These are phyloP conservation scores for Gorgonomyces haynaldii DNA, from an alignment of 192 early-diverging fungal species.

Conservation along the genomic window DNA sequence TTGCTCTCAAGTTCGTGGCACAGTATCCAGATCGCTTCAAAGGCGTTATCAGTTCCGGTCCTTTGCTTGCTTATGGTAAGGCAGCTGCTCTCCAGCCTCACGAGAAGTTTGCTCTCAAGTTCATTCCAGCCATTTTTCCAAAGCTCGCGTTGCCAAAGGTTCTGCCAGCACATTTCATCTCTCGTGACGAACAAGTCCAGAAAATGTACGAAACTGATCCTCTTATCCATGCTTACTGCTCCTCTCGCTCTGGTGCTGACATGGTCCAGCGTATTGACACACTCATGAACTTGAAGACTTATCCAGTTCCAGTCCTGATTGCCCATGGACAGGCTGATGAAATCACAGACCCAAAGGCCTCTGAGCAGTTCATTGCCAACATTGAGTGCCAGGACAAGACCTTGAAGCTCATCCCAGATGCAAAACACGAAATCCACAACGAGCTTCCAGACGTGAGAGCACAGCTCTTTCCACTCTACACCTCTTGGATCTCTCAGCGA, in stretches of 20 bases:
- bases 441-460: constrained; percentile 1
- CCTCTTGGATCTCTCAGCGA: background rate
- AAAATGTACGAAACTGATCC: constrained; percentile 2
- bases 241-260: background rate
- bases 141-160: background rate
- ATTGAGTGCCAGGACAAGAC: background rate
- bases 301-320: constrained; percentile 3
- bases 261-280: background rate
- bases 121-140: background rate
- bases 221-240: background rate
- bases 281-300: background rate
- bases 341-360: background rate
- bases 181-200: background rate
- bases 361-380: constrained; percentile 4
- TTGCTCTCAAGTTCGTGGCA: constrained; percentile 13
- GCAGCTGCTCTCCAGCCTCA: background rate
- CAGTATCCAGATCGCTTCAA: background rate
- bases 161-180: background rate
- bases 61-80: background rate
- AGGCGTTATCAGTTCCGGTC: background rate
- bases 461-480: background rate
- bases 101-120: background rate
- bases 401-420: background rate
- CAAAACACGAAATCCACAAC: constrained; percentile 6
- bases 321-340: background rate